Evolutionary conservation across 2,329 filamentous ascomycete species (phyloP).

Genomic region (Microcera coccophila): DNA sequence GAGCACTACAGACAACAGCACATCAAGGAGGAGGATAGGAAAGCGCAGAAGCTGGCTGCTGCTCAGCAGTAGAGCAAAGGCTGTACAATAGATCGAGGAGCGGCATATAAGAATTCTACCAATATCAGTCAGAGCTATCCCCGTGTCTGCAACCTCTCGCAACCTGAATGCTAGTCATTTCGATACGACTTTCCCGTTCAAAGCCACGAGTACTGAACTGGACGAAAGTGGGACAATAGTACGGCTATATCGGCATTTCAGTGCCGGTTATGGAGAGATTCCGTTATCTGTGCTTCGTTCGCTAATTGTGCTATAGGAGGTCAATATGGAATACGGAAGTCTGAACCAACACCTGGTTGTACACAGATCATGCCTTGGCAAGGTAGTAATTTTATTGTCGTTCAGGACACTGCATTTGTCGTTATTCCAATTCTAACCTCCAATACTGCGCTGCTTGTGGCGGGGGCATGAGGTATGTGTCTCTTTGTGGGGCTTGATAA

Average conservation of each 20-base stretch:
- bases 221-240: background rate
- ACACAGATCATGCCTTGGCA: no score
- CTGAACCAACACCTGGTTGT: background rate
- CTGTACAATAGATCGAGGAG: conserved; percentile 27
- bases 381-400: no score
- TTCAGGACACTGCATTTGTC: no score
- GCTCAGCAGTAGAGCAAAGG: conserved; percentile 33
- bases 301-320: background rate
- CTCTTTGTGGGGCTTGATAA: no score
- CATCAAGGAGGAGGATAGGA: conserved; percentile 52
- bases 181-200: background rate
- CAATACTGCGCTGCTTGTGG: no score
- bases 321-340: background rate
- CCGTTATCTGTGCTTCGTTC: background rate
- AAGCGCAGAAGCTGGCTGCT: conserved; percentile 46
- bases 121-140: conserved; percentile 12
- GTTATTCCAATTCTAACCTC: no score
- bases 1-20: conserved; percentile 56
- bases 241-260: background rate
- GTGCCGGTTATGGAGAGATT: background rate
- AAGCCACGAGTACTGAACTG: background rate
- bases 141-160: conserved; percentile 8
- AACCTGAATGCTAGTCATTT: background rate
- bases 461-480: no score
- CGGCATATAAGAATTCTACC: conserved; percentile 22